phyloP scores from a whole-genome alignment of 768 basidiomycete genomes.

The Austroboletus eburneus region DNA sequence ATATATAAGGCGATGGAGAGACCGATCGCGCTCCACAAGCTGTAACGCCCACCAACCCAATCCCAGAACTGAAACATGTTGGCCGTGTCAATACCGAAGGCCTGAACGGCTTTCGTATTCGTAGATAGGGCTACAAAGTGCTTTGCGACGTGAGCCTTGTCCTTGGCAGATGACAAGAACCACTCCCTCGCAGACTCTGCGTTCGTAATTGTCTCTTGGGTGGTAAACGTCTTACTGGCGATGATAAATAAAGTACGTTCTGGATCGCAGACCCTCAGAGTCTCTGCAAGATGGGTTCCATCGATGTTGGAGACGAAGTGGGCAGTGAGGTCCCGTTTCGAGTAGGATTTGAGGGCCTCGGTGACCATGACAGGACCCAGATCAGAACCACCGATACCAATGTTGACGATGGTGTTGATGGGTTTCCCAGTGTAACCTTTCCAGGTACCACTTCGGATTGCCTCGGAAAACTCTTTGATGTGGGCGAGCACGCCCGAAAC shows the following conservation, averaged over 20 bases:
- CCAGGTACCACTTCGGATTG: slow-evolving; percentile 83
- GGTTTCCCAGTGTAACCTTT: slow-evolving; percentile 96
- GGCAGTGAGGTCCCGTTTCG: slow-evolving; percentile 80
- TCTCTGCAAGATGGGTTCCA: slow-evolving; percentile 94
- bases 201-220: slow-evolving; percentile 99
- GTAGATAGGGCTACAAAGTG: slow-evolving; percentile 99
- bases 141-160: slow-evolving; percentile 92
- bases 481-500: slow-evolving; percentile 82
- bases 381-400: slow-evolving; percentile 98
- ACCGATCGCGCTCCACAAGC: slow-evolving; percentile 97
- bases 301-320: slow-evolving; percentile 98
- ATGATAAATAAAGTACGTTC: slow-evolving; percentile 97
- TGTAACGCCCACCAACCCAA: slow-evolving; percentile 99
- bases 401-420: slow-evolving; percentile 95
- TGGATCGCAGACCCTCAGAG: slow-evolving; percentile 71
- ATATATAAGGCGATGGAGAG: slow-evolving; percentile 90
- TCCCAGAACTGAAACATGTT: slow-evolving; percentile 99
- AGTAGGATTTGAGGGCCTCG: slow-evolving; percentile 92
- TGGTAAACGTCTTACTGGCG: slow-evolving; percentile 99
- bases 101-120: slow-evolving; percentile 89
- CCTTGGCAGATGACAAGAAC: slow-evolving; percentile 84
- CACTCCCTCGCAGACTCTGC: slow-evolving; percentile 90
- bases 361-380: slow-evolving; percentile 99
- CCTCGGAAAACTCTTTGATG: slow-evolving; percentile 86
- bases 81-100: slow-evolving; percentile 82